phyloP scores from a whole-genome alignment of 1,284 basidiomycete species.

The Xerocomus minutiporus region DNA sequence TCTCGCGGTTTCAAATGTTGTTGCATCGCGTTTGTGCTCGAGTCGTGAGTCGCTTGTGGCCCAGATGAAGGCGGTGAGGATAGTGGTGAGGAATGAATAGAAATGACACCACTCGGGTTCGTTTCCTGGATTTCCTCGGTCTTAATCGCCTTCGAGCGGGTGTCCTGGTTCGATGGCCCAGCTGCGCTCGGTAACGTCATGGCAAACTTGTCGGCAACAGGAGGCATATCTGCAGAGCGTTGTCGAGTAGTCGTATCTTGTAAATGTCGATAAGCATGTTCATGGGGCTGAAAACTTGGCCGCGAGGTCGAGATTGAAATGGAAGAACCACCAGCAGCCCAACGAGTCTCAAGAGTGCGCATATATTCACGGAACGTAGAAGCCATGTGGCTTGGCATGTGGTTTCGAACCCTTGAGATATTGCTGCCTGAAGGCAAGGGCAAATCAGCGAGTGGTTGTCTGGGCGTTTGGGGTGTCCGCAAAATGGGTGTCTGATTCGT shows the following conservation, averaged over 20 bases:
- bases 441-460: constrained; percentile 22
- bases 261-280: not conserved
- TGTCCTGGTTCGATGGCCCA: not conserved
- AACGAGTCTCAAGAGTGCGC: not conserved
- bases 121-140: constrained; percentile 16
- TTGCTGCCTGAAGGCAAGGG: constrained; percentile 1
- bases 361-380: constrained; percentile 12
- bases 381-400: not conserved
- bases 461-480: constrained; percentile 11
- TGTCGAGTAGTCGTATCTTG: not conserved
- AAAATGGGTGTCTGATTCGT: not conserved
- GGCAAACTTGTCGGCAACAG: not conserved
- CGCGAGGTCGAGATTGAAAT: not conserved
- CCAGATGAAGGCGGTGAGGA: constrained; percentile 11
- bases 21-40: not conserved
- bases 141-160: constrained; percentile 15
- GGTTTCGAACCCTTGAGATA: not conserved
- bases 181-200: not conserved
- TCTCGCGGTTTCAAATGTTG: not conserved
- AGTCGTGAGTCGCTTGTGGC: not conserved
- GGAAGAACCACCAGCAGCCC: not conserved
- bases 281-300: not conserved
- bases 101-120: constrained; percentile 10
- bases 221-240: not conserved
- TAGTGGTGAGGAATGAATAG: constrained; percentile 19